Percentiles rank a stretch among this genome's conserved stretches.
Conservation (phyloP, 768 basidiomycete species). For the Hygrocybe coccinea region DNA sequence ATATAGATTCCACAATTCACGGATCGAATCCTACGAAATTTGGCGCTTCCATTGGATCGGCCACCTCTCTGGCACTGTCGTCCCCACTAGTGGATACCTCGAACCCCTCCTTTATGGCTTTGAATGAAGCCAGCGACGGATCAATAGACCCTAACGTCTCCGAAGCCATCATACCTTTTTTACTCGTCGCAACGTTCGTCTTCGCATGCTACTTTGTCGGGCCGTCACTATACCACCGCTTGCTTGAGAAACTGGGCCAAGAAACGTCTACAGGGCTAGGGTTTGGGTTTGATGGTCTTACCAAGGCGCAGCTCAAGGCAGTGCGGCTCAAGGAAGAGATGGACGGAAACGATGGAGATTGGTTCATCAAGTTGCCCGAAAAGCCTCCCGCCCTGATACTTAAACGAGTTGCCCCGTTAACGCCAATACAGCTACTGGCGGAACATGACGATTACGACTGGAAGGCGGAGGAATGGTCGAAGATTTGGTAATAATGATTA, state of each 20-base stretch:
- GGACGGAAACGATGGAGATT: constrained; percentile 3
- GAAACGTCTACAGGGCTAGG: constrained; percentile 12
- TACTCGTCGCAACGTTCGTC: background rate
- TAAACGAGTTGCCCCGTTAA: constrained; percentile 2
- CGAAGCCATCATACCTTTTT: no score
- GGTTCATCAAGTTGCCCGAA: constrained; percentile 13
- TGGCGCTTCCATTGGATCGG: no score
- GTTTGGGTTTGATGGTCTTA: constrained; percentile 23
- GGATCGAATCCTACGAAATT: no score
- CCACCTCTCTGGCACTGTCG: no score
- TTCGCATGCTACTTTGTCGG: constrained; percentile 17
- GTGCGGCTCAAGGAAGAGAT: constrained; percentile 14
- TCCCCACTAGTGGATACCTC: no score
- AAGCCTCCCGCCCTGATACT: constrained; percentile 18
- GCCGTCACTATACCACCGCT: constrained; percentile 6
- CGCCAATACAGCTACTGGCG: background rate
- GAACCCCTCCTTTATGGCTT: no score
- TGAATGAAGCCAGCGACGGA: no score
- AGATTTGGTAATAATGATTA: no score
- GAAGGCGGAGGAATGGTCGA: background rate
- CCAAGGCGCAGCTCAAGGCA: constrained; percentile 15
- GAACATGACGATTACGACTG: background rate
- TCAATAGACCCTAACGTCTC: no score
- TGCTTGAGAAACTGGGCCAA: constrained; percentile 8
- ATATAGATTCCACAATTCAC: no score